Evolutionary conservation across 1,284 basidiomycete species (phyloP).

Genomic region (Moesziomyces sp.): DNA sequence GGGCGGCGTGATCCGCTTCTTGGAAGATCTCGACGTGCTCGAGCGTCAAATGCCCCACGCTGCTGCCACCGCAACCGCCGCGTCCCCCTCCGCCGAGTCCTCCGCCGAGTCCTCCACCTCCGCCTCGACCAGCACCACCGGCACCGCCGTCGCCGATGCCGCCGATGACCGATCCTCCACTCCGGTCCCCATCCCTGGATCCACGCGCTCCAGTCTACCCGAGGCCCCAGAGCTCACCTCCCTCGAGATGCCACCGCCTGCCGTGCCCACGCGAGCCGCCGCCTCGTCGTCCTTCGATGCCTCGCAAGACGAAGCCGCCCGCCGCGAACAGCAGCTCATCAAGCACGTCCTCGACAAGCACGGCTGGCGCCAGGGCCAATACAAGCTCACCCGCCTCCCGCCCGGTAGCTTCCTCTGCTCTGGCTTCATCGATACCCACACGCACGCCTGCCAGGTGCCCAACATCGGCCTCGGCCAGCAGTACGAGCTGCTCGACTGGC

Average conservation of each 20-base stretch:
- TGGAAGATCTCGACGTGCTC: conserved; percentile 57
- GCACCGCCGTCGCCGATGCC: background rate
- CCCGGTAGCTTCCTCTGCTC: conserved; percentile 84
- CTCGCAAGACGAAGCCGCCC: conserved; percentile 16
- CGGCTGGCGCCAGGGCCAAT: conserved; percentile 63
- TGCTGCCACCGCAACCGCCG: conserved; percentile 1
- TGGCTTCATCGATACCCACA: conserved; percentile 90
- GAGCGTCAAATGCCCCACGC: conserved; percentile 19
- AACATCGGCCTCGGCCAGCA: conserved; percentile 75
- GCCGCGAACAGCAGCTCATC: conserved; percentile 44
- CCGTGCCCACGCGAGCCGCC: conserved; percentile 23
- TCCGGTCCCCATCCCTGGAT: conserved; percentile 45
- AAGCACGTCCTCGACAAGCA: conserved; percentile 40
- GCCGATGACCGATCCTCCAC: conserved; percentile 49
- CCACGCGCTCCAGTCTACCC: conserved; percentile 10
- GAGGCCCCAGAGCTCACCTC: conserved; percentile 41
- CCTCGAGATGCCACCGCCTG: conserved; percentile 46
- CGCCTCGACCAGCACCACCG: conserved; percentile 19
- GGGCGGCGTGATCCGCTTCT: conserved; percentile 57
- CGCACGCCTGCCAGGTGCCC: conserved; percentile 71
- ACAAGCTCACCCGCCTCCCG: conserved; percentile 71
- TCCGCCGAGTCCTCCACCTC: conserved; percentile 26
- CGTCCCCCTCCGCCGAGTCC: conserved; percentile 15
- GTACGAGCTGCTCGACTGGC: conserved; percentile 87
- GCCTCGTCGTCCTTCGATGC: conserved; percentile 2